Percentiles rank a stretch among this genome's conserved stretches.
Evolutionary conservation across 2,329 filamentous ascomycete species (phyloP).

Genomic region (Tolypocladium tundrense): DNA sequence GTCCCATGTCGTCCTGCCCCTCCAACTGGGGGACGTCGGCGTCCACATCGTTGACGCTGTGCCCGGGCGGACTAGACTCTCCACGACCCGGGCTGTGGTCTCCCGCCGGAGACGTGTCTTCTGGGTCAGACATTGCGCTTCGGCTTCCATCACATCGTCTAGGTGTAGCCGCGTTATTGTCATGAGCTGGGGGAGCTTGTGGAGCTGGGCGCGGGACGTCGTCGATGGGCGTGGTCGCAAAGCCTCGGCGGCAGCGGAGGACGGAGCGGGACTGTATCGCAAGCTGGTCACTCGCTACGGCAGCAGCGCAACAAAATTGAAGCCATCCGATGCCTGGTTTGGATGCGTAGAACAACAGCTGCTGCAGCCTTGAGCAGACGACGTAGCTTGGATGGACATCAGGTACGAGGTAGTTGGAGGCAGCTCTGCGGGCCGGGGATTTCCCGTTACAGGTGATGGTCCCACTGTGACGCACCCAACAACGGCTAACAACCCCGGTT

Average conservation of each 20-base stretch:
- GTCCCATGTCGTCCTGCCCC: constrained; percentile 1
- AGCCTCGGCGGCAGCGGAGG: background rate
- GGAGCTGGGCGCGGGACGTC: background rate
- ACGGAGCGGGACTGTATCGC: background rate
- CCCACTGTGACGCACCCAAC: background rate
- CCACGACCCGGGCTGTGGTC: constrained; percentile 30
- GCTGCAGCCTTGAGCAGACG: background rate
- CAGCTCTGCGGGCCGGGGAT: background rate
- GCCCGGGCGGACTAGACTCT: constrained; percentile 21
- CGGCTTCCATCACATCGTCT: constrained; percentile 26
- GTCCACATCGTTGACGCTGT: constrained; percentile 2
- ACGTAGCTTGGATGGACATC: background rate
- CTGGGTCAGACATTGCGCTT: constrained; percentile 37
- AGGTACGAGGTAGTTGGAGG: background rate
- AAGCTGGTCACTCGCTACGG: background rate
- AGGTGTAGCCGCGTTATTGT: background rate
- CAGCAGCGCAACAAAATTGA: background rate
- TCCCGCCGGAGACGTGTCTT: constrained; percentile 31
- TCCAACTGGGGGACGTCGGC: constrained; percentile 11
- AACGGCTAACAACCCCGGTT: background rate
- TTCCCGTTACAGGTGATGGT: background rate
- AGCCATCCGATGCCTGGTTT: background rate
- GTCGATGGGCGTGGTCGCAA: background rate
- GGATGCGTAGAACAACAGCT: background rate
- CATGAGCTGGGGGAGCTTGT: background rate